phyloP scores from a whole-genome alignment of 2,329 filamentous ascomycete species.

The Leptographium radiaticola region DNA sequence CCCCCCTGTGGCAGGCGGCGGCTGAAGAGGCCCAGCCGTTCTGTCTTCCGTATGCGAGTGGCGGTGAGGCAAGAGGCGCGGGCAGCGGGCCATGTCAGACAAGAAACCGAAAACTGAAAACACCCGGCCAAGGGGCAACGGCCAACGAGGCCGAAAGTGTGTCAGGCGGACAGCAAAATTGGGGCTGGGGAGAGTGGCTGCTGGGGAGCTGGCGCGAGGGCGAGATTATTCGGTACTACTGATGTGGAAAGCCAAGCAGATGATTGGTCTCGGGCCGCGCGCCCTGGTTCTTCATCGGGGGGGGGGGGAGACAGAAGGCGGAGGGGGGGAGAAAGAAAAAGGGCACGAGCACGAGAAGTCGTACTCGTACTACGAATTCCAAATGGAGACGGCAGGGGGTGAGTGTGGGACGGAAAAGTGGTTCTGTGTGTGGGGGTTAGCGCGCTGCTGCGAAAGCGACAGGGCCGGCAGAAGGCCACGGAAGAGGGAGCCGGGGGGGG shows the following conservation, averaged over 20 bases:
- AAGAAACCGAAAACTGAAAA: background rate
- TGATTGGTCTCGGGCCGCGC: background rate
- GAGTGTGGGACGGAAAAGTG: slow-evolving; percentile 7
- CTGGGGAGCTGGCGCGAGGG: background rate
- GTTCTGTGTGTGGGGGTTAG: slow-evolving; percentile 15
- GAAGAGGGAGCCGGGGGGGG: background rate
- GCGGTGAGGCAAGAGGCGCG: background rate
- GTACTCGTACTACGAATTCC: background rate
- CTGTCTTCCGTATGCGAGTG: background rate
- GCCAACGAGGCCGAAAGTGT: background rate
- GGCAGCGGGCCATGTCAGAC: background rate
- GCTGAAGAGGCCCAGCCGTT: background rate
- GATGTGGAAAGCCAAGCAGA: background rate
- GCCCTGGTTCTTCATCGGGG: background rate
- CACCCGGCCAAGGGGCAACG: background rate
- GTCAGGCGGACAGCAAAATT: slow-evolving; percentile 10
- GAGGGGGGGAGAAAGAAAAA: background rate
- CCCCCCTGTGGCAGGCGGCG: background rate
- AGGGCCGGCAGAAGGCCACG: background rate
- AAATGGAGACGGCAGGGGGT: slow-evolving; percentile 1
- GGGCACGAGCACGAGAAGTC: background rate
- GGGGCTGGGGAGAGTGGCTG: slow-evolving; percentile 2
- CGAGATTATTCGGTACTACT: background rate
- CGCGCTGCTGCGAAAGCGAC: background rate
- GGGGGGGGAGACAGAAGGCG: background rate